Evolutionary conservation across 257 asterid species (phyloP), one percentile per base, ranked within the genome.

Genomic region (Galeopsis tetrahit): DNA sequence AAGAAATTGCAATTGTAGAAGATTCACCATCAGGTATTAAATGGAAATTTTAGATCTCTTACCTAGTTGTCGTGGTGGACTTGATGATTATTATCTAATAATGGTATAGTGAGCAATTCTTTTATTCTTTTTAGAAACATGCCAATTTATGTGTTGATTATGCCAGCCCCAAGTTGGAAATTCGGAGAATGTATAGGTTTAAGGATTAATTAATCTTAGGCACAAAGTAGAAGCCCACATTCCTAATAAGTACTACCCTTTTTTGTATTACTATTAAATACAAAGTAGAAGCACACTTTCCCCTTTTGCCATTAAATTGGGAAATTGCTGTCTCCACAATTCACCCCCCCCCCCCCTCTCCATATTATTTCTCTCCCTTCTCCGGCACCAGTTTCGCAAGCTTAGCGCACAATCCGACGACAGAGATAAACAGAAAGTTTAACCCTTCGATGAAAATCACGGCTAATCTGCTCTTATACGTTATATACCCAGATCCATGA

Each of bases 381-480:
- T 81, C 86, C 0, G 99, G 99, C 0, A 94, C 90, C 17, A 91
- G 40, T 61, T 94, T 89, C 0, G 97, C 97, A 6, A 94, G 91
- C 80, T 75, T 86, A 0, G 97, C 82, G 1, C 98, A 88, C 4
- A 94, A 66, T 3, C 98, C 97, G 14, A 85, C 63, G 5, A 95
- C 96, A 10, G 97, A 91, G 70, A 94, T 79, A 2, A 85, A 17
- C 2, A 94, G 65, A 62, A 94, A 94, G 7, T 91, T 70, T 2
- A 91, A 14, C 1, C 97, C 98, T 55, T 94, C 99, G 36, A 89
- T 79, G 85, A 94, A 94, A 70, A 94, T 82, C 13, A 96, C 97
- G 32, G 97, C 96, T 14, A 94, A 69, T 5, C 97, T 97, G 74
- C 84, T 82, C 39, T 85, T 88, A 32, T 94, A 94, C 0, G 97